Percentiles rank a stretch among this genome's conserved stretches.
Evolutionary conservation across 352 stramenopile species (phyloP).

Genomic region (Phytophthora meadii): DNA sequence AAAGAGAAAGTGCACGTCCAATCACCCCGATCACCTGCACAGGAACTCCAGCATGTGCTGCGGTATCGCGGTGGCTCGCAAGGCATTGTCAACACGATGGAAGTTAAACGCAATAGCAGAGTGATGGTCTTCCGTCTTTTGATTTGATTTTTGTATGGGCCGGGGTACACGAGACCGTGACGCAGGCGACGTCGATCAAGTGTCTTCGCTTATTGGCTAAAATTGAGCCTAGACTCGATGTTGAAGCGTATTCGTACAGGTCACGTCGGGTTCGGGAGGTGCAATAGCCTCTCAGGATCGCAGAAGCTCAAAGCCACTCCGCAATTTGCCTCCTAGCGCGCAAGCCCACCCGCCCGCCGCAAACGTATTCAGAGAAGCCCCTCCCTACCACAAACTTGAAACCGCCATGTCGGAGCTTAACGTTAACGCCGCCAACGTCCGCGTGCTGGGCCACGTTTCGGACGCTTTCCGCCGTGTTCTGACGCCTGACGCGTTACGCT

Average conservation of each 20-base stretch:
- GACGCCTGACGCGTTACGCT: constrained; percentile 91
- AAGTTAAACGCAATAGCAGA: constrained; percentile 28
- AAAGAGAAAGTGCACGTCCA: constrained; percentile 36
- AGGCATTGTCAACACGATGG: constrained; percentile 14
- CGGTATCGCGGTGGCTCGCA: constrained; percentile 19
- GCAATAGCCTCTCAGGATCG: constrained; percentile 27
- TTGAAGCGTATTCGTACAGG: constrained; percentile 27
- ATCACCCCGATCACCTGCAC: constrained; percentile 33
- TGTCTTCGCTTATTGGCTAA: constrained; percentile 11
- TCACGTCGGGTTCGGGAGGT: constrained; percentile 6
- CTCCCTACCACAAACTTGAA: neutral
- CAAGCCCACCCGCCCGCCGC: neutral
- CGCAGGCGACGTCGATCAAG: constrained; percentile 16
- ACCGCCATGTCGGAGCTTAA: constrained; percentile 57
- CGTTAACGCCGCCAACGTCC: constrained; percentile 69
- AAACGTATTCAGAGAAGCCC: neutral
- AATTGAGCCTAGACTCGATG: constrained; percentile 5
- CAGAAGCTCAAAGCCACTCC: constrained; percentile 15
- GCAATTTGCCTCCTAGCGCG: constrained; percentile 28
- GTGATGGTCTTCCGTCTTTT: constrained; percentile 17
- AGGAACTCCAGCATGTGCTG: constrained; percentile 7
- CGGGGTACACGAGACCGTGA: constrained; percentile 5
- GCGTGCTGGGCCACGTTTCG: constrained; percentile 85
- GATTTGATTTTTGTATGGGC: constrained; percentile 18
- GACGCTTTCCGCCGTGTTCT: constrained; percentile 86